A percentile compares a stretch with the other conserved stretches of the same genome.
These are phyloP conservation scores for Stropharia rugosoannulata DNA, from an alignment of 768 basidiomycete genomes.

Conservation along the genomic window DNA sequence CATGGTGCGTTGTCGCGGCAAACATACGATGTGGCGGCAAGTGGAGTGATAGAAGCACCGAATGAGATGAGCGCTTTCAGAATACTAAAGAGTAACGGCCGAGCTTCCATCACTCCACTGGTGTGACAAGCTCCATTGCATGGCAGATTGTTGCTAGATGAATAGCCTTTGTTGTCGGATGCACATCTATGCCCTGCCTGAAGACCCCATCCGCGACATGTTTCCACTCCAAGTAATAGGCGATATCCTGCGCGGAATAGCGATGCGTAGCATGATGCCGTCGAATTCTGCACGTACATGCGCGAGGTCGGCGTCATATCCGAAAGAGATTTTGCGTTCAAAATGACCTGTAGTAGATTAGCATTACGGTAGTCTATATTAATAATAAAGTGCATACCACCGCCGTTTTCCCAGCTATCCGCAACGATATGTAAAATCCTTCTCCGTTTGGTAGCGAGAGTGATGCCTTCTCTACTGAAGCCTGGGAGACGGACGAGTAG, in stretches of 20 bases:
- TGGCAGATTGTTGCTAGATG: not conserved
- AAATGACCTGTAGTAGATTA: constrained; percentile 49
- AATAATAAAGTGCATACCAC: constrained; percentile 33
- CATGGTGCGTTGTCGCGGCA: not conserved
- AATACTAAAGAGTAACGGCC: not conserved
- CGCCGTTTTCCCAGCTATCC: constrained; percentile 70
- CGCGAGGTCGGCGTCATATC: constrained; percentile 71
- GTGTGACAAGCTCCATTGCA: not conserved
- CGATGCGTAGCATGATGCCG: constrained; percentile 63
- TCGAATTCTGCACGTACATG: constrained; percentile 78
- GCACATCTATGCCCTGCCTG: not conserved
- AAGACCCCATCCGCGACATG: not conserved
- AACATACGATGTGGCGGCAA: not conserved
- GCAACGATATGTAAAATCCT: constrained; percentile 73
- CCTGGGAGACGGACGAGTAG: constrained; percentile 63
- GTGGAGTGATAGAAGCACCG: not conserved
- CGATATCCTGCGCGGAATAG: constrained; percentile 47
- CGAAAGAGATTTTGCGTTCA: constrained; percentile 74
- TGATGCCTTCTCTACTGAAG: constrained; percentile 67
- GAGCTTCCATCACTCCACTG: not conserved
- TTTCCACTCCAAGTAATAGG: constrained; percentile 13
- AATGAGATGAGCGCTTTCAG: not conserved
- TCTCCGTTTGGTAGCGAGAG: constrained; percentile 64
- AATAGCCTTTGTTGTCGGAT: not conserved
- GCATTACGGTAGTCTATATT: not conserved